Base-by-base conservation (phyloP, 176 grass and related monocot genomes). In the Juncus effusus region DNA sequence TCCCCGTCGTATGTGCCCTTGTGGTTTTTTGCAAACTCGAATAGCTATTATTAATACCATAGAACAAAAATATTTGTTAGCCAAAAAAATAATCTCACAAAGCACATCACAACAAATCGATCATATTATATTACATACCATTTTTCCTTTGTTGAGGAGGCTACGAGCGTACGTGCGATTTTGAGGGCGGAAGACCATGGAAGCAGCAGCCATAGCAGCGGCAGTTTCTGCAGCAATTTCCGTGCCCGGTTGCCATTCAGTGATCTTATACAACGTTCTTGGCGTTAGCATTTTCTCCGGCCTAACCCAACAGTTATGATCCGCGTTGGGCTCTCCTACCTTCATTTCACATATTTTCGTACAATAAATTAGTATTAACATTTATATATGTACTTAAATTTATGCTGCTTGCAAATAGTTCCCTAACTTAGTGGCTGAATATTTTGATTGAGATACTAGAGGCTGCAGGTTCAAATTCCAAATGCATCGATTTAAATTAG, bases 211-310 rank as follows among this genome's bases (percentile, higher is more conserved):
- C 56, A 99, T 65, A 61, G 94, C 88, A 39, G 94, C 94, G 53
- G 94, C 80, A 0, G 94, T 93, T 85, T 99, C 94, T 6, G 85
- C 94, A 11, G 88, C 85, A 42, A 99, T 99, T 85, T 99, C 88
- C 9, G 94, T 84, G 9, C 94, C 94, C 0, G 94, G 94, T 3
- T 62, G 83, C 10, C 63, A 61, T 50, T 78, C 54, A 56, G 81
- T 77, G 63, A 99, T 99, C 80, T 99, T 78, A 73, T 93, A 93
- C 16, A 99, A 80, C 41, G 83, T 99, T 54, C 94, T 81, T 36
- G 85, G 88, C 0, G 94, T 79, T 38, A 59, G 65, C 94, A 99
- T 99, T 80, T 93, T 93, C 78, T 99, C 94, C 16, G 94, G 94
- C 7, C 94, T 78, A 51, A 89, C 56, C 94, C 94, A 99, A 61